Conservation (phyloP, 2,329 filamentous ascomycete genomes). For the Alternaria rosae region DNA sequence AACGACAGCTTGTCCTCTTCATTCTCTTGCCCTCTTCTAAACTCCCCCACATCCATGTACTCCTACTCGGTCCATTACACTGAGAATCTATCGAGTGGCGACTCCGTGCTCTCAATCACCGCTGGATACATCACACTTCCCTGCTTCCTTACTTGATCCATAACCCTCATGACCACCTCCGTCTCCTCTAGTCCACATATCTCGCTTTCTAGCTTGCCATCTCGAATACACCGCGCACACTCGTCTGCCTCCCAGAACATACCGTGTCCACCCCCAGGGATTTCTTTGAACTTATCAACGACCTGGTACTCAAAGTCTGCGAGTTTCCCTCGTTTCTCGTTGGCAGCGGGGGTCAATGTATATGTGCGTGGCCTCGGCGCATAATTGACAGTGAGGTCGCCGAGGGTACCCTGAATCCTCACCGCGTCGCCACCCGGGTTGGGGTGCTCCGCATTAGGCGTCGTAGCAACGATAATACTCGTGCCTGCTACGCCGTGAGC, state of each 20-base stretch:
- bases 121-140: conserved; percentile 69
- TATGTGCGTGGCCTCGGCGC: conserved; percentile 72
- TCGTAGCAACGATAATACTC: conserved; percentile 55
- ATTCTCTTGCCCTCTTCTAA: no score
- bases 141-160: conserved; percentile 73
- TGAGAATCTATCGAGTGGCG: conserved; percentile 33
- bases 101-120: conserved; percentile 65
- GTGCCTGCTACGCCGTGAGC: conserved; percentile 73
- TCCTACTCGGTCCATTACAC: conserved; percentile 11
- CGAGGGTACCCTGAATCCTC: conserved; percentile 79
- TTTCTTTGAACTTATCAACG: conserved; percentile 55
- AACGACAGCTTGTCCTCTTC: no score
- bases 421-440: conserved; percentile 64
- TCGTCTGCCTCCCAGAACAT: conserved; percentile 93
- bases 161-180: conserved; percentile 82
- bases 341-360: conserved; percentile 68
- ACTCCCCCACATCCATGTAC: no score
- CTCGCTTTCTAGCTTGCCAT: conserved; percentile 79
- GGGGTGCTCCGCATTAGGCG: conserved; percentile 60
- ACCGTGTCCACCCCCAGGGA: conserved; percentile 69
- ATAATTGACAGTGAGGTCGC: conserved; percentile 79
- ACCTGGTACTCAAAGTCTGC: conserved; percentile 57
- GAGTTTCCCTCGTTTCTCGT: conserved; percentile 64
- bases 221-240: conserved; percentile 74
- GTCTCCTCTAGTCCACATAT: conserved; percentile 73